These are phyloP conservation scores for Vigna angularis DNA, from an alignment of 306 rosid species.

Conservation along the genomic window DNA sequence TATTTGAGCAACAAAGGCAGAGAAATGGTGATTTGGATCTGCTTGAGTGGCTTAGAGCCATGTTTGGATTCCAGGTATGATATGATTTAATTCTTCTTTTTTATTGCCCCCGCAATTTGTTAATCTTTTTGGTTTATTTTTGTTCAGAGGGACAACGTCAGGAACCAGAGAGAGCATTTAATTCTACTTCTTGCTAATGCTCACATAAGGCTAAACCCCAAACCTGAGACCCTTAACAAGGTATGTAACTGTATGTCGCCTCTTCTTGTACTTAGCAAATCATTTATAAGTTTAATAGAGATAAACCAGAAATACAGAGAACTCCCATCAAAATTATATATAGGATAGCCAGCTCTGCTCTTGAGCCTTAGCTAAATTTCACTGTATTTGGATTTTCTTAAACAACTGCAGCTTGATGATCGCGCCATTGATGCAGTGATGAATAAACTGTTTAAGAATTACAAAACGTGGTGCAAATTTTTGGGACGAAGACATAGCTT, in stretches of 20 bases:
- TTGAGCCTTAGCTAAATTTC: slow-evolving; percentile 36
- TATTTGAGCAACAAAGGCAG: slow-evolving; percentile 84
- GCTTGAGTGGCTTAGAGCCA: slow-evolving; percentile 97
- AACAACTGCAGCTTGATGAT: slow-evolving; percentile 83
- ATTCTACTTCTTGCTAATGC: slow-evolving; percentile 86
- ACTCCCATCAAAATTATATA: slow-evolving; percentile 17
- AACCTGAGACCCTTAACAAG: slow-evolving; percentile 97
- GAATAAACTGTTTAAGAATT: slow-evolving; percentile 81
- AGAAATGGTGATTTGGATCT: slow-evolving; percentile 83
- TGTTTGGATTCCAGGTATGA: slow-evolving; percentile 94
- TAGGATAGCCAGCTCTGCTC: slow-evolving; percentile 28
- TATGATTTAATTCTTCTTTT: slow-evolving; percentile 2
- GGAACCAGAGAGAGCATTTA: slow-evolving; percentile 98
- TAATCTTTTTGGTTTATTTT: slow-evolving; percentile 46
- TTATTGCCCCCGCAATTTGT: not conserved
- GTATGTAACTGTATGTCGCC: slow-evolving; percentile 47
- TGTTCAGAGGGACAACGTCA: slow-evolving; percentile 86
- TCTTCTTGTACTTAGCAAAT: slow-evolving; percentile 28
- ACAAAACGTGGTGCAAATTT: slow-evolving; percentile 90
- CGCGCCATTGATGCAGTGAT: slow-evolving; percentile 83
- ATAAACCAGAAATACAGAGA: slow-evolving; percentile 19
- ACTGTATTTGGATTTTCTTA: not conserved
- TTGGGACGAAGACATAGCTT: slow-evolving; percentile 86
- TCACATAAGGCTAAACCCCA: slow-evolving; percentile 89
- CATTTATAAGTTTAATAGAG: slow-evolving; percentile 13